Conservation (phyloP, 129 eudicot species). For the Lonicera japonica region DNA sequence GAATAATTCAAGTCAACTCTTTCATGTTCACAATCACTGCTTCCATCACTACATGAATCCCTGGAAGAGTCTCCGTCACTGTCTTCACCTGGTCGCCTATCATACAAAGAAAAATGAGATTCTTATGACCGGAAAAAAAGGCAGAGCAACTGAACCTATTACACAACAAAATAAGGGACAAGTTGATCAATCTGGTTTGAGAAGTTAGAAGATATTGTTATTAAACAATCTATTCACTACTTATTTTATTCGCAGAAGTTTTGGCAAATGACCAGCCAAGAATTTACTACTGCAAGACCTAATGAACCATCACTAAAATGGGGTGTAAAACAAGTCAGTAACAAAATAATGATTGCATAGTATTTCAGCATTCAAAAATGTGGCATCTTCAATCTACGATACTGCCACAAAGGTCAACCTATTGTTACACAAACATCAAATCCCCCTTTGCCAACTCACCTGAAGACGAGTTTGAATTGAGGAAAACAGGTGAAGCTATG, state of each 20-base stretch:
- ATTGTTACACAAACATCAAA: no score
- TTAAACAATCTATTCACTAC: neutral
- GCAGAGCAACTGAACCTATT: no score
- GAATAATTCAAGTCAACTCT: slow-evolving; percentile 31
- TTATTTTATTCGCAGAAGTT: no score
- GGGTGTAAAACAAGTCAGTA: no score
- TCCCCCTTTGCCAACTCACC: neutral
- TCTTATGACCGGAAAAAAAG: neutral
- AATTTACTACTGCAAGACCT: no score
- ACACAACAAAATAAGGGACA: neutral
- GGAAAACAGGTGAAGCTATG: neutral
- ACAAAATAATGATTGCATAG: no score
- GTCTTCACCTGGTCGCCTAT: slow-evolving; percentile 74
- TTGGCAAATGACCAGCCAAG: no score
- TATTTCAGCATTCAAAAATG: no score
- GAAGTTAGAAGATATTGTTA: no score
- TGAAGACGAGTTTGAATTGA: neutral
- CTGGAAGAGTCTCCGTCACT: slow-evolving; percentile 78
- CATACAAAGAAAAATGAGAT: neutral
- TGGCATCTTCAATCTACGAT: no score
- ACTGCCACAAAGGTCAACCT: no score
- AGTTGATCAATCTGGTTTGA: neutral
- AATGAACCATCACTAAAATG: no score
- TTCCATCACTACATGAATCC: slow-evolving; percentile 88
- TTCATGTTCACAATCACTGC: slow-evolving; percentile 81